Evolutionary conservation across 441 rosid genomes (phyloP).

Genomic region (Jatropha podagrica): DNA sequence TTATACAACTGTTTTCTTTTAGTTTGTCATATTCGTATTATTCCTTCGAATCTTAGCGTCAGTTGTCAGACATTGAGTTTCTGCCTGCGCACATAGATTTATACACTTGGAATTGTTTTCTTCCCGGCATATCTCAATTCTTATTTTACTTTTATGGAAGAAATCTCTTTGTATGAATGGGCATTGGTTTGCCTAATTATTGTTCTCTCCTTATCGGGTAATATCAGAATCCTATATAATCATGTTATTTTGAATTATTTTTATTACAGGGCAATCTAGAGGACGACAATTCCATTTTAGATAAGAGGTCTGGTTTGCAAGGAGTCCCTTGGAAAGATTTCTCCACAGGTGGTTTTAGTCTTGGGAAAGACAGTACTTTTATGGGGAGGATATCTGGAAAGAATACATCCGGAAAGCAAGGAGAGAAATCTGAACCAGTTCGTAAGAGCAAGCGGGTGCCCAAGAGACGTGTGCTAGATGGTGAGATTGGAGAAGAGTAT

Average conservation of each 20-base stretch:
- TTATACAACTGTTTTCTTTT: not conserved
- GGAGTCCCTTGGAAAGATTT: slow-evolving; percentile 83
- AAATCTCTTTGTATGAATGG: slow-evolving; percentile 35
- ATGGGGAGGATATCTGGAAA: slow-evolving; percentile 48
- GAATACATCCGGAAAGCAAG: slow-evolving; percentile 43
- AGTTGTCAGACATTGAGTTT: slow-evolving; percentile 7
- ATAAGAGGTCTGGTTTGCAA: slow-evolving; percentile 60
- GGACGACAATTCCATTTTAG: slow-evolving; percentile 40
- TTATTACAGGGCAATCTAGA: slow-evolving; percentile 58
- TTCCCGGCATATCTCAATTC: slow-evolving; percentile 1
- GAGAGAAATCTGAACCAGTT: slow-evolving; percentile 52
- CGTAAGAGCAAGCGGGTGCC: slow-evolving; percentile 85
- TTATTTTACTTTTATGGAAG: slow-evolving; percentile 31
- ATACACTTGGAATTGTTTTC: slow-evolving; percentile 12
- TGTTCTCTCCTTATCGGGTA: slow-evolving; percentile 14
- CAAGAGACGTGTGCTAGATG: slow-evolving; percentile 64
- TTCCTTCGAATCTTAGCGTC: not conserved
- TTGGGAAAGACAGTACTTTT: slow-evolving; percentile 54
- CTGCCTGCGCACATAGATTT: slow-evolving; percentile 18
- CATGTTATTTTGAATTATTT: slow-evolving; percentile 19
- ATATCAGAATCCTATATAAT: slow-evolving; percentile 22
- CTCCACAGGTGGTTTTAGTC: slow-evolving; percentile 46
- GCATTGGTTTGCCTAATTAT: slow-evolving; percentile 20
- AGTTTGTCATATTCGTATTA: slow-evolving; percentile 20
- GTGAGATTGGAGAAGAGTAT: slow-evolving; percentile 58